phyloP scores from a whole-genome alignment of 1,284 basidiomycete genomes.

The Polyporus tsugae region DNA sequence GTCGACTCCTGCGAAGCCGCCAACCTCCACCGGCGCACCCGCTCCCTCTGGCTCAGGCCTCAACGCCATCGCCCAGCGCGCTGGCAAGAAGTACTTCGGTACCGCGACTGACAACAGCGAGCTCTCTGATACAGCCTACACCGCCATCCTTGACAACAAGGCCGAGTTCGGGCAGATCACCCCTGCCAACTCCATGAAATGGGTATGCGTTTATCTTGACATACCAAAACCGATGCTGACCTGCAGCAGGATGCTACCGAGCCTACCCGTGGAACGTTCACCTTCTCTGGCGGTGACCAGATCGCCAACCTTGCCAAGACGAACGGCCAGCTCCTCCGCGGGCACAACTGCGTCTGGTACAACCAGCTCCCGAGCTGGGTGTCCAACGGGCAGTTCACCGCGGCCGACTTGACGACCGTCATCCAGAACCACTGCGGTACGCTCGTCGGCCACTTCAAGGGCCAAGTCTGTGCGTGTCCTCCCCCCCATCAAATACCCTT shows the following conservation, averaged over 20 bases:
- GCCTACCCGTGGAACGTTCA: slow-evolving; percentile 56
- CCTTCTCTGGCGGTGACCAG: slow-evolving; percentile 53
- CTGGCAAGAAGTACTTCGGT: slow-evolving; percentile 69
- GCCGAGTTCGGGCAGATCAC: slow-evolving; percentile 59
- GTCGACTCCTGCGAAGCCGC: slow-evolving; percentile 14
- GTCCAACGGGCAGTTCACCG: slow-evolving; percentile 50
- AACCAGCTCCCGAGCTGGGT: slow-evolving; percentile 64
- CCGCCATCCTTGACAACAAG: slow-evolving; percentile 51
- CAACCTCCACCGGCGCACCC: slow-evolving; percentile 20
- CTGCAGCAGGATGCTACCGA: slow-evolving; percentile 56
- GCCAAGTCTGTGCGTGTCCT: slow-evolving; percentile 48
- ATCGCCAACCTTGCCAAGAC: slow-evolving; percentile 55
- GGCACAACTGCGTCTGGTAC: slow-evolving; percentile 65
- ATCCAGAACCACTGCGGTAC: slow-evolving; percentile 57
- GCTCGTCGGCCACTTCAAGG: slow-evolving; percentile 58
- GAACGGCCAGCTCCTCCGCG: slow-evolving; percentile 49
- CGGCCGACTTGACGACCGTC: slow-evolving; percentile 52
- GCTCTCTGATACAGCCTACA: slow-evolving; percentile 56
- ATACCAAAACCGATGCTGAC: background rate
- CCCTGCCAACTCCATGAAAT: slow-evolving; percentile 65
- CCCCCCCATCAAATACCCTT: background rate
- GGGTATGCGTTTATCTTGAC: slow-evolving; percentile 44
- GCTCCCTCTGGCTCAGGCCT: slow-evolving; percentile 42
- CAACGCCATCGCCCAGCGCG: slow-evolving; percentile 52
- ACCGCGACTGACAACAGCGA: slow-evolving; percentile 68